phyloP scores from a whole-genome alignment of 2,329 filamentous ascomycete species.

The Aspergillus alliaceus region DNA sequence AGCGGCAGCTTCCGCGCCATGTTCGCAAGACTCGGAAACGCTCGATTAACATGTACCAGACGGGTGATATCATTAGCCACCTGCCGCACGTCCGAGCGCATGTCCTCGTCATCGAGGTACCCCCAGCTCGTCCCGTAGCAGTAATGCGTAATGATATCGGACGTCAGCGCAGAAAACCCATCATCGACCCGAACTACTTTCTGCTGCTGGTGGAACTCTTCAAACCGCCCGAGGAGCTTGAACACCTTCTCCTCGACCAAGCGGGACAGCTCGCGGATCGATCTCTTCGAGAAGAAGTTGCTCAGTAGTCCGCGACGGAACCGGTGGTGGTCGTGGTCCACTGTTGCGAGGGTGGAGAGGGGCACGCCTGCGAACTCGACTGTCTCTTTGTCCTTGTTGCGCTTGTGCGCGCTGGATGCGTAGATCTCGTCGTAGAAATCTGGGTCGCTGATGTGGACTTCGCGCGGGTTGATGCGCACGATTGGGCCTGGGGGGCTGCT shows the following conservation, averaged over 20 bases:
- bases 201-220: slow-evolving; percentile 4
- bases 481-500: slow-evolving; percentile 40
- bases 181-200: slow-evolving; percentile 17
- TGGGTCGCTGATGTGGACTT: slow-evolving; percentile 38
- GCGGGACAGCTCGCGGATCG: slow-evolving; percentile 36
- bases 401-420: slow-evolving; percentile 12
- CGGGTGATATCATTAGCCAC: slow-evolving; percentile 24
- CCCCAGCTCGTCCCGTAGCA: slow-evolving; percentile 36
- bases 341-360: slow-evolving; percentile 29
- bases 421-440: slow-evolving; percentile 36
- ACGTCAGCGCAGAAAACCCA: slow-evolving; percentile 27
- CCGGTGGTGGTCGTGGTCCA: slow-evolving; percentile 43
- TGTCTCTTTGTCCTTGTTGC: slow-evolving; percentile 24
- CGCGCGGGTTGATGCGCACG: slow-evolving; percentile 37
- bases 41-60: slow-evolving; percentile 22
- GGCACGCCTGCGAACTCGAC: slow-evolving; percentile 13
- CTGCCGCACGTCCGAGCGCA: slow-evolving; percentile 20
- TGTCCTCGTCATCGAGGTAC: slow-evolving; percentile 29
- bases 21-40: slow-evolving; percentile 15
- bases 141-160: slow-evolving; percentile 40
- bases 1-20: slow-evolving; percentile 12
- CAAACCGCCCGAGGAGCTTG: slow-evolving; percentile 17
- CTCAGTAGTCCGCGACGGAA: slow-evolving; percentile 42
- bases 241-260: slow-evolving; percentile 32
- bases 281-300: slow-evolving; percentile 46